These are phyloP conservation scores for Barbarea vulgaris DNA, from an alignment of 345 rosid genomes.

Conservation along the genomic window DNA sequence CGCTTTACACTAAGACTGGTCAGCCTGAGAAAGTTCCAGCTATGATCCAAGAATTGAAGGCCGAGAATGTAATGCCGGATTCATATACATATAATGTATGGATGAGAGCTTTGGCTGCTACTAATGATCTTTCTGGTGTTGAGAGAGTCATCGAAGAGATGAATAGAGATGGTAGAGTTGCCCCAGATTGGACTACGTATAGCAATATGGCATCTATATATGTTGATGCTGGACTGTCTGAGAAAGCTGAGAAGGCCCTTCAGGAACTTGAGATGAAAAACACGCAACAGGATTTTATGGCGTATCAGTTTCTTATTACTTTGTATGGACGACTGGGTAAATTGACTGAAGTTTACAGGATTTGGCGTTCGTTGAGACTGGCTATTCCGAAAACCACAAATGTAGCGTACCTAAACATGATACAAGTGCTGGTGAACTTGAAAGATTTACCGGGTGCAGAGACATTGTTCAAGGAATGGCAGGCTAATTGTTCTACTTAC, in stretches of 20 bases:
- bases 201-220: slow-evolving; percentile 88
- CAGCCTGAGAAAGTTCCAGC: slow-evolving; percentile 65
- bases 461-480: slow-evolving; percentile 91
- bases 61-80: slow-evolving; percentile 58
- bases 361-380: slow-evolving; percentile 92
- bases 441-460: slow-evolving; percentile 92
- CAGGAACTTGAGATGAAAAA: slow-evolving; percentile 78
- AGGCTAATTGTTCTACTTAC: slow-evolving; percentile 60
- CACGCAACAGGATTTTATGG: slow-evolving; percentile 52
- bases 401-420: slow-evolving; percentile 86
- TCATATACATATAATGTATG: slow-evolving; percentile 77
- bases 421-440: slow-evolving; percentile 79
- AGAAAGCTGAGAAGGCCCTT: slow-evolving; percentile 79
- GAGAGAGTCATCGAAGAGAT: slow-evolving; percentile 88
- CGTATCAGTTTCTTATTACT: slow-evolving; percentile 82
- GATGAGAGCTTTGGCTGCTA: slow-evolving; percentile 94
- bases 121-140: slow-evolving; percentile 66
- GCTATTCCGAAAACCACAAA: slow-evolving; percentile 77
- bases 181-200: slow-evolving; percentile 88
- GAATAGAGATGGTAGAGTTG: slow-evolving; percentile 83
- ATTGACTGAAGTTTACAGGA: slow-evolving; percentile 74
- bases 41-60: slow-evolving; percentile 86
- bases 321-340: slow-evolving; percentile 73
- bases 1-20: slow-evolving; percentile 72
- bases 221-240: slow-evolving; percentile 63